Percentiles rank a stretch among this genome's conserved stretches.
These are phyloP conservation scores for Skeletonema grethae DNA, from an alignment of 108 stramenopile species.

Conservation along the genomic window DNA sequence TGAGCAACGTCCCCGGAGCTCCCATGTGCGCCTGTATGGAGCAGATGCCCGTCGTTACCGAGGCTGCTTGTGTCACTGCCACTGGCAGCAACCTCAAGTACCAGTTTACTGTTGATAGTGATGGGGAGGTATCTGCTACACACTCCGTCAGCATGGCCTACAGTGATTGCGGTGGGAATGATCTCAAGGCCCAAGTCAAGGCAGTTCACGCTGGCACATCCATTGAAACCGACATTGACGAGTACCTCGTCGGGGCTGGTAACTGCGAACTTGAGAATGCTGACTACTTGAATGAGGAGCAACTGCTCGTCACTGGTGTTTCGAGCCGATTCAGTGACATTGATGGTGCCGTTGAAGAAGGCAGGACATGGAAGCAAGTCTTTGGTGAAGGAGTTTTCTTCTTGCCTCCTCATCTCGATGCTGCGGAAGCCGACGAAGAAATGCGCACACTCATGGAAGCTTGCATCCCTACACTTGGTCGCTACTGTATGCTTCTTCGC, in stretches of 20 bases:
- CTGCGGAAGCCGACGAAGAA: slow-evolving; percentile 11
- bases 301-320: slow-evolving; percentile 14
- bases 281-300: slow-evolving; percentile 24
- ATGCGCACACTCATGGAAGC: slow-evolving; percentile 27
- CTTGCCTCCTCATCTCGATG: slow-evolving; percentile 22
- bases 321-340: slow-evolving; percentile 1
- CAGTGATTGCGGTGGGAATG: slow-evolving; percentile 8
- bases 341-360: not conserved
- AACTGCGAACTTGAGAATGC: slow-evolving; percentile 6
- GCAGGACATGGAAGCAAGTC: slow-evolving; percentile 16
- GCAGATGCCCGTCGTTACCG: slow-evolving; percentile 35
- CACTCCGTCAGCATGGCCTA: slow-evolving; percentile 18
- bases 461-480: not conserved
- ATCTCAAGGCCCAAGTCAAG: slow-evolving; percentile 24
- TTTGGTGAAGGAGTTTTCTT: slow-evolving; percentile 28
- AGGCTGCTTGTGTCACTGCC: slow-evolving; percentile 16
- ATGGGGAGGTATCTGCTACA: slow-evolving; percentile 20
- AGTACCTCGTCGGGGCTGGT: slow-evolving; percentile 22
- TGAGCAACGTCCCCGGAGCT: slow-evolving; percentile 41
- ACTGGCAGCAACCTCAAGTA: slow-evolving; percentile 1
- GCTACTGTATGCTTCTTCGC: slow-evolving; percentile 32
- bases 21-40: slow-evolving; percentile 55
- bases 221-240: slow-evolving; percentile 13
- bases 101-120: slow-evolving; percentile 15
- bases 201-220: slow-evolving; percentile 6